These are phyloP conservation scores for Fagopyrum homotropicum DNA, from an alignment of 148 eudicot species.

Conservation along the genomic window DNA sequence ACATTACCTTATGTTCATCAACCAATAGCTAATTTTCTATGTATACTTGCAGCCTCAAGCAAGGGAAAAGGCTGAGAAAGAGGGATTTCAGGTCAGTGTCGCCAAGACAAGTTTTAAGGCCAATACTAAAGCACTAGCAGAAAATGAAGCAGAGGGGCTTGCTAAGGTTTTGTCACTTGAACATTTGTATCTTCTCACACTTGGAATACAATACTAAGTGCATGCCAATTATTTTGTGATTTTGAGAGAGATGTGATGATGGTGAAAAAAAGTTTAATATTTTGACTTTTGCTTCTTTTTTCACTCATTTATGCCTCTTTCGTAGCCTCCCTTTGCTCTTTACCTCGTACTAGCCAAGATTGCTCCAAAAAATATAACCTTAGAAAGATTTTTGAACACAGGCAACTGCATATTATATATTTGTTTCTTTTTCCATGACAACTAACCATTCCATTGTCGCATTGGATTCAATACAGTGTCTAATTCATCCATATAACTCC, in stretches of 20 bases:
- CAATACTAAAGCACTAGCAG: constrained; percentile 97
- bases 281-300: neutral
- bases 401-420: neutral
- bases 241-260: neutral
- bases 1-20: neutral
- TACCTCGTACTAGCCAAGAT: neutral
- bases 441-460: neutral
- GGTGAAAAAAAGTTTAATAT: neutral
- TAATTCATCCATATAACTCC: neutral
- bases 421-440: neutral
- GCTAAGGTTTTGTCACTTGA: constrained; percentile 59
- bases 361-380: neutral
- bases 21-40: neutral
- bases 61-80: constrained; percentile 87
- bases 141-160: constrained; percentile 98
- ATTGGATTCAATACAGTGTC: neutral
- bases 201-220: neutral
- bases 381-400: neutral
- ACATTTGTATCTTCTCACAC: neutral
- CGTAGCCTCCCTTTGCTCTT: neutral
- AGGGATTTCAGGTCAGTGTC: constrained; percentile 78
- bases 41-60: constrained; percentile 76
- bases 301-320: neutral
- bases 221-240: neutral
- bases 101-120: constrained; percentile 99